phyloP scores from a whole-genome alignment of 805 yeast species.

The Tetrapisispora phaffii region DNA sequence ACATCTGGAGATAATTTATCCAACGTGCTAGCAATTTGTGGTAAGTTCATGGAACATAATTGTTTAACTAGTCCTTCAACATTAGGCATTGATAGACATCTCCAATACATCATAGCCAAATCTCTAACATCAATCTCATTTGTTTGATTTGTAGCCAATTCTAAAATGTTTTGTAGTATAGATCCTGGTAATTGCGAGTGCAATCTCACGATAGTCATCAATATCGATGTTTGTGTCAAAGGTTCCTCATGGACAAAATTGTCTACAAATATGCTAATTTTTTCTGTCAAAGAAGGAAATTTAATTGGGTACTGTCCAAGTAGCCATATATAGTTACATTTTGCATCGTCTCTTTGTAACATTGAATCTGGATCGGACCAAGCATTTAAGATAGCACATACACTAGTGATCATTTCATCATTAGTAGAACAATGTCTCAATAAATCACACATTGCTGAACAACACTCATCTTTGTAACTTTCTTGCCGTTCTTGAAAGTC shows the following conservation, averaged over 20 bases:
- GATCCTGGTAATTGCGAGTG: slow-evolving; percentile 35
- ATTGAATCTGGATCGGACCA: slow-evolving; percentile 36
- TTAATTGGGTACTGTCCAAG: slow-evolving; percentile 61
- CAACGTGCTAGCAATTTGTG: slow-evolving; percentile 63
- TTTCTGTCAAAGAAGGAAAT: slow-evolving; percentile 43
- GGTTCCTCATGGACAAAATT: slow-evolving; percentile 52
- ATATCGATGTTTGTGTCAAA: slow-evolving; percentile 46
- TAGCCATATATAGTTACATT: slow-evolving; percentile 53
- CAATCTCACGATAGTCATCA: slow-evolving; percentile 56
- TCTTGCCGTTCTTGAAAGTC: slow-evolving; percentile 54
- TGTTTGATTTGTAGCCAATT: slow-evolving; percentile 51
- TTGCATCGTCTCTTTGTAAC: slow-evolving; percentile 37
- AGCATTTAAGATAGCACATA: slow-evolving; percentile 30
- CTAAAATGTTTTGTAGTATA: slow-evolving; percentile 49
- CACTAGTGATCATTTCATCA: slow-evolving; percentile 16
- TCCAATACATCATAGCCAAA: slow-evolving; percentile 72
- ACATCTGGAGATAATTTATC: slow-evolving; percentile 60
- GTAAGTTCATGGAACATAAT: slow-evolving; percentile 37
- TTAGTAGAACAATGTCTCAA: slow-evolving; percentile 53
- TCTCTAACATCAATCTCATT: slow-evolving; percentile 74
- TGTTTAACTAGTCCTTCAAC: slow-evolving; percentile 20
- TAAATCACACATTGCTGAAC: slow-evolving; percentile 52
- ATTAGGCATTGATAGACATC: slow-evolving; percentile 47
- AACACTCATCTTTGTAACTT: slow-evolving; percentile 50
- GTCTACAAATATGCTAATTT: slow-evolving; percentile 38